These are phyloP conservation scores for Epichloe glyceriae DNA, from an alignment of 2,329 filamentous ascomycete species.

Conservation along the genomic window DNA sequence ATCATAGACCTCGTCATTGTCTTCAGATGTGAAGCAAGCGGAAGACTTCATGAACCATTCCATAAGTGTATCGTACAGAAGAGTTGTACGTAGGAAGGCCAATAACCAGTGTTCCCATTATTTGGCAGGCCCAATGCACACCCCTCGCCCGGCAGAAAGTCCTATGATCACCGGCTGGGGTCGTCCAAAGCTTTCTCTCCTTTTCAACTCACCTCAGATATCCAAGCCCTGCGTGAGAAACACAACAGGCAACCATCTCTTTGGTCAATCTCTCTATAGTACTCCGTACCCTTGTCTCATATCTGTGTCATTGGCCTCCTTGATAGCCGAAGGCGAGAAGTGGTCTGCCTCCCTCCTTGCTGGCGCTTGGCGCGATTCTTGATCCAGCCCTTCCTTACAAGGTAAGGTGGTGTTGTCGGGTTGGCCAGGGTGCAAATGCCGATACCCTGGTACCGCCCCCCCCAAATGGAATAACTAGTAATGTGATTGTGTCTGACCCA, in stretches of 20 bases:
- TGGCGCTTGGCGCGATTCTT: constrained; percentile 8
- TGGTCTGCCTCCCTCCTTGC: constrained; percentile 4
- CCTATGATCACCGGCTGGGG: no score
- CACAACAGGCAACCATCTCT: neutral
- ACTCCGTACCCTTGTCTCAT: neutral
- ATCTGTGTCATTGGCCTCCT: neutral
- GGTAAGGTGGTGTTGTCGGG: constrained; percentile 3
- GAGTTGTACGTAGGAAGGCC: no score
- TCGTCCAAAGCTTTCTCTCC: no score
- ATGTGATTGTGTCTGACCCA: constrained; percentile 1
- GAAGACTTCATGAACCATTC: no score
- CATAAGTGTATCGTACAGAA: no score
- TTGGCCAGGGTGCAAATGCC: constrained; percentile 1
- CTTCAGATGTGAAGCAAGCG: no score
- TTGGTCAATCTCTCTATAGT: neutral
- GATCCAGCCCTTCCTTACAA: constrained; percentile 4
- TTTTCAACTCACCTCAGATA: no score
- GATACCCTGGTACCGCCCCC: neutral
- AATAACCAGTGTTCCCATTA: no score
- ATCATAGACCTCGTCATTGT: no score
- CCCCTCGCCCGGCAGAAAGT: no score
- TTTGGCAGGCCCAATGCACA: no score
- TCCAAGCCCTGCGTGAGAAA: neutral
- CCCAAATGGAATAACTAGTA: neutral
- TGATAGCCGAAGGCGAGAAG: neutral